Base-by-base conservation (phyloP, 2,329 filamentous ascomycete species). In the Aspergillus vadensis region DNA sequence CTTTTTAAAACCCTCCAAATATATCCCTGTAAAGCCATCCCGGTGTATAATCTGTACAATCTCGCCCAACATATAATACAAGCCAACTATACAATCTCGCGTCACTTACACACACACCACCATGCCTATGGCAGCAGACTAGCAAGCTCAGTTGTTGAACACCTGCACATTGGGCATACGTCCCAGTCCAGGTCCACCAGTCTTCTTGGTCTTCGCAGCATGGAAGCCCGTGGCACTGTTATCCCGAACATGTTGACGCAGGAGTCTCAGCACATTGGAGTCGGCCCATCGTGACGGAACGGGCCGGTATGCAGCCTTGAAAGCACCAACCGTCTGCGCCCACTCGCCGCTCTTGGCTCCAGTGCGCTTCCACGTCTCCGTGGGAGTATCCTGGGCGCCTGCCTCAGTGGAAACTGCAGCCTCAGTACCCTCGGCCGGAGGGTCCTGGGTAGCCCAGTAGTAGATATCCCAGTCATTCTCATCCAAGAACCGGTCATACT, bases 391-490 rank as follows among this genome's bases (percentile, higher is more conserved):
- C 60, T 74, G 66, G 4, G 68, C 62, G 52, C 69, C 71, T 23
- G 69, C 25, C 1, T 43, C 39, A 9, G 53, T 55, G 8, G 53
- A 44, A n/a, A 39, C 60, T 27, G 80, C 77, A 61, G 84, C 82
- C 66, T 86, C 84, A 5, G 83, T 82, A 0, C 64, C 70, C 27
- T 76, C 72, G 1, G 61, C 54, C 0, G 73, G 72, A 5, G 88
- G 83, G 69, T 92, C 88, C 78, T 99, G 95, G 15, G 95, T 99
- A 3, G 91, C 92, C 95, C 95, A 99, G 84, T 99, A 99, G 83
- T 99, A 99, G 63, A 99, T 97, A 76, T 99, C 95, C 95, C 95
- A 99, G 81, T 99, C 95, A 78, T 99, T 99, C 80, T 99, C 95
- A 78, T 99, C 95, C 59, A 99, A 87, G 82, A 99, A 96, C 27